Conservation (phyloP, 306 rosid species). For the Alnus glutinosa region DNA sequence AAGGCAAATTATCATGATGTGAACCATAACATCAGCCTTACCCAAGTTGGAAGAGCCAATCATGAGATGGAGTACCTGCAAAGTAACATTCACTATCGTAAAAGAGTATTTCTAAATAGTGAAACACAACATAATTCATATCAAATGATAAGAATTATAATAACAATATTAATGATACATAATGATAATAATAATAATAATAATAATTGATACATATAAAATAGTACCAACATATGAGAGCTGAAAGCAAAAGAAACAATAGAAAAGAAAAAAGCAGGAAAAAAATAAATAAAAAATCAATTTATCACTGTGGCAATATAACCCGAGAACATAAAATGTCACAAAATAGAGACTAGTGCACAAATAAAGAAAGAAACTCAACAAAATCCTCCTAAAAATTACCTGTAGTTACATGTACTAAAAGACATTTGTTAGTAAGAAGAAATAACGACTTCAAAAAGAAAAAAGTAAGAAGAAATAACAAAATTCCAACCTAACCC, state of each 20-base stretch:
- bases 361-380: not conserved
- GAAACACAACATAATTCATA: not conserved
- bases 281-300: not conserved
- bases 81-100: slow-evolving; percentile 16
- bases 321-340: not conserved
- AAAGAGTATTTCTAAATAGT: slow-evolving; percentile 12
- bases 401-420: not conserved
- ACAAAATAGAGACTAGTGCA: not conserved
- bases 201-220: not conserved
- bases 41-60: slow-evolving; percentile 66
- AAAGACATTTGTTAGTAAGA: not conserved
- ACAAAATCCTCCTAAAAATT: not conserved
- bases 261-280: not conserved
- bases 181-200: not conserved
- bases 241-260: not conserved
- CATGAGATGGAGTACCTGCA: slow-evolving; percentile 75
- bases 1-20: slow-evolving; percentile 7
- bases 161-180: not conserved
- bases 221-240: not conserved
- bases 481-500: not conserved
- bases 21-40: slow-evolving; percentile 32
- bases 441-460: not conserved
- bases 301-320: not conserved
- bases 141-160: not conserved
- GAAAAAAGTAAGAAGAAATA: not conserved